A percentile compares a stretch with the other conserved stretches of the same genome.
phyloP scores from a whole-genome alignment of 2,329 filamentous ascomycete species.

The Aureobasidium leucospermi region DNA sequence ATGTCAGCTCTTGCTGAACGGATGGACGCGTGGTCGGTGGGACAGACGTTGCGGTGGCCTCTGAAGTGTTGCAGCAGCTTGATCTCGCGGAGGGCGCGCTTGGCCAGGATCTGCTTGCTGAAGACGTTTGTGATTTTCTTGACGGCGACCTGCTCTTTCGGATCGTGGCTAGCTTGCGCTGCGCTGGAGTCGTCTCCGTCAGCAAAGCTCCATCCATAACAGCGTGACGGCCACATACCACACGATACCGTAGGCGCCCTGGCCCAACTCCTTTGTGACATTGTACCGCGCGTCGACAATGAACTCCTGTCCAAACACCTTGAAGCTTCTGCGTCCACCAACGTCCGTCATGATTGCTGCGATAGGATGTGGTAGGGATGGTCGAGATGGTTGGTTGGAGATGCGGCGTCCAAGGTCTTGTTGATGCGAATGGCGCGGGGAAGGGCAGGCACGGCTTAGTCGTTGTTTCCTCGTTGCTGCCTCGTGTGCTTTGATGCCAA shows the following conservation, averaged over 20 bases:
- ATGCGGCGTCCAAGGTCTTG: neutral
- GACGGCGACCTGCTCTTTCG: slow-evolving; percentile 86
- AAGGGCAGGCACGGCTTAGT: neutral
- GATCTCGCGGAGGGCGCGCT: slow-evolving; percentile 95
- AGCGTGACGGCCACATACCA: slow-evolving; percentile 54
- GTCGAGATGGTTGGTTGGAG: neutral
- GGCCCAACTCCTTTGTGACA: slow-evolving; percentile 96
- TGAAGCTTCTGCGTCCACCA: slow-evolving; percentile 82
- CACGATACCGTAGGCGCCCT: slow-evolving; percentile 97
- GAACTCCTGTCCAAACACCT: slow-evolving; percentile 99
- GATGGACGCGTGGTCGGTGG: neutral
- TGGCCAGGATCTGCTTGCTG: slow-evolving; percentile 98
- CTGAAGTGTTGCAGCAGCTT: slow-evolving; percentile 98
- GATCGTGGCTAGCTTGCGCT: slow-evolving; percentile 78
- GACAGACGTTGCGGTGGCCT: slow-evolving; percentile 24
- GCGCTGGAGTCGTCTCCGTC: slow-evolving; percentile 51
- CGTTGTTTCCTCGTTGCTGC: neutral
- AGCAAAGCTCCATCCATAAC: neutral
- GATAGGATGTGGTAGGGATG: neutral
- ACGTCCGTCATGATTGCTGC: slow-evolving; percentile 49
- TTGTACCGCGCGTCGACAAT: slow-evolving; percentile 97
- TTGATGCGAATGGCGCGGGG: slow-evolving; percentile 1
- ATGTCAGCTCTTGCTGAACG: slow-evolving; percentile 5
- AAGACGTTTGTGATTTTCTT: slow-evolving; percentile 99
- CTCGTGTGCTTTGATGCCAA: neutral